Base-by-base conservation (phyloP, 2,329 filamentous ascomycete genomes). In the Ilyonectria sp. region DNA sequence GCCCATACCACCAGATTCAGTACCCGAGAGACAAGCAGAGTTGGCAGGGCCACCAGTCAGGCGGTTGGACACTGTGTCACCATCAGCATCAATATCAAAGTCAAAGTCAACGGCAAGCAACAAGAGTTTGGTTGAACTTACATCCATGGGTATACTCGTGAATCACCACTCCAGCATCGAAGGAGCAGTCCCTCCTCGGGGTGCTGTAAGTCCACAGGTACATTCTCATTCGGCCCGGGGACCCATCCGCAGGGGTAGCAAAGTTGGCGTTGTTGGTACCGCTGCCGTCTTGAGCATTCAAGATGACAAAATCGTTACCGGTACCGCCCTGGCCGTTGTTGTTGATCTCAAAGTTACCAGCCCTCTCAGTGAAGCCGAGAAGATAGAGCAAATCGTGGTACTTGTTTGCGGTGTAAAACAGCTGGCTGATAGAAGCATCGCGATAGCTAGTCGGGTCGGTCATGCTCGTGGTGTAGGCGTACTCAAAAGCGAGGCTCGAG, bases 341-440 rank as follows among this genome's bases (percentile, higher is more conserved):
- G 80, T 88, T 86, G 59, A 78, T 73, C 78, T 90, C 84, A 76
- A 90, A 91, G 78, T 91, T 91, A 6, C 88, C 88, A 1, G 89
- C 87, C 1, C 70, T 76, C 76, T 90, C 88, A 40, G 80, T 86
- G 77, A 90, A 90, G 6, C 89, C 88, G 0, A 90, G 84, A 6
- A 79, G 75, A 71, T 90, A 86, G 10, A 90, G 82, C 0, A 91
- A 75, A 63, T 91, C 89, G 71, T 90, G 89, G 77, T 87, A 90
- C 37, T 80, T 82, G 80, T 90, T 90, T 37, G 84, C 81, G 0
- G 87, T 89, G 80, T 90, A 91, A 79, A 89, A 91, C 6, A 90
- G 83, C 77, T 91, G 89, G 0, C 86, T 84, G 58, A 88, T 80
- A 0, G 88, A 88, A 1, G 87, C 87, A 53, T 90, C 85, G 4